phyloP scores from a whole-genome alignment of 176 grass and related monocot species.

The Ananas comosus region DNA sequence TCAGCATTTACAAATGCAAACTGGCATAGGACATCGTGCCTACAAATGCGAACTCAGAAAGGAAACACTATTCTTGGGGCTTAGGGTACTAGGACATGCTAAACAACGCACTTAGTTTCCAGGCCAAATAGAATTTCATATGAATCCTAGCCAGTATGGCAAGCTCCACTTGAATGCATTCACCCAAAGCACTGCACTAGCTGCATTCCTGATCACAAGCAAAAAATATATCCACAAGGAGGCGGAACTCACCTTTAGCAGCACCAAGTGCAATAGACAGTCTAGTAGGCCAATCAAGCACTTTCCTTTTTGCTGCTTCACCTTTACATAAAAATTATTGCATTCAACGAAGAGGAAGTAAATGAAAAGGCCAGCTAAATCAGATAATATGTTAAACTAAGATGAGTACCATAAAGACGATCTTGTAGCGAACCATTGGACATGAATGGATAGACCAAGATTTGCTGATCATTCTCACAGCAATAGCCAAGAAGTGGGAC shows the following conservation, averaged over 20 bases:
- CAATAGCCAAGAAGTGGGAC: slow-evolving; percentile 69
- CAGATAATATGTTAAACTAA: not conserved
- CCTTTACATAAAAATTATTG: slow-evolving; percentile 27
- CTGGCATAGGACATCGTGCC: too few species aligned
- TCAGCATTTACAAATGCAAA: too few species aligned
- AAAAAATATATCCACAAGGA: not conserved
- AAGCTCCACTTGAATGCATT: not conserved
- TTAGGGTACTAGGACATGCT: too few species aligned
- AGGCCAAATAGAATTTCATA: too few species aligned
- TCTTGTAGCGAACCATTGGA: slow-evolving; percentile 73
- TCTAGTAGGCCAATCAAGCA: slow-evolving; percentile 67
- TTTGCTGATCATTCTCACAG: slow-evolving; percentile 83
- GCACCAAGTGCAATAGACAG: slow-evolving; percentile 60
- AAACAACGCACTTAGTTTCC: too few species aligned
- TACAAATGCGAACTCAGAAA: too few species aligned
- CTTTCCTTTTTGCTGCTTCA: slow-evolving; percentile 62
- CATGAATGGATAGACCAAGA: slow-evolving; percentile 78
- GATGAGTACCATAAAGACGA: slow-evolving; percentile 52
- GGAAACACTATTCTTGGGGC: too few species aligned
- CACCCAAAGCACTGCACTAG: not conserved
- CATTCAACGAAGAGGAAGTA: not conserved
- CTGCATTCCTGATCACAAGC: not conserved
- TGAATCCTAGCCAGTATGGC: too few species aligned
- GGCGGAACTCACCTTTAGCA: slow-evolving; percentile 38
- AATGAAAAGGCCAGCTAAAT: slow-evolving; percentile 10